Conservation (phyloP, 805 yeast species). For the Ascoidea rubescens region DNA sequence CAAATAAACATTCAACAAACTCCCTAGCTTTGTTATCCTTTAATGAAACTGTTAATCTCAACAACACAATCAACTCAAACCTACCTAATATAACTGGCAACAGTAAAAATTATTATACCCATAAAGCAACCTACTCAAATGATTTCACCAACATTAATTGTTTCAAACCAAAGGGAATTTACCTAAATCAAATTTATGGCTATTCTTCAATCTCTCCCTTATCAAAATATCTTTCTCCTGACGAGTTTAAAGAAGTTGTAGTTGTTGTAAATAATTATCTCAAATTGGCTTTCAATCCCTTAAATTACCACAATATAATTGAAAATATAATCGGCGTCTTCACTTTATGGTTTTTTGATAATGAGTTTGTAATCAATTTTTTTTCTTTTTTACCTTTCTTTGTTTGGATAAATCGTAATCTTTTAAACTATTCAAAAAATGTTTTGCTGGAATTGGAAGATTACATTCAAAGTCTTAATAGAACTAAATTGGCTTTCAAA, state of each 20-base stretch:
- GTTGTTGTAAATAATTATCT: conserved; percentile 28
- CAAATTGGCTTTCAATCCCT: conserved; percentile 25
- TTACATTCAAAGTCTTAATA: conserved; percentile 23
- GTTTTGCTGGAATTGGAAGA: conserved; percentile 27
- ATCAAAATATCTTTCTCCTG: conserved; percentile 19
- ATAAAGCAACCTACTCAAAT: background rate
- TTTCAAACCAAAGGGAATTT: conserved; percentile 25
- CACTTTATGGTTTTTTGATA: conserved; percentile 26
- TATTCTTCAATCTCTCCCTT: conserved; percentile 39
- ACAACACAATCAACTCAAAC: too few species aligned
- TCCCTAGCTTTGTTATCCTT: too few species aligned
- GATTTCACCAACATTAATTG: background rate
- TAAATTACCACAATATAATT: conserved; percentile 23
- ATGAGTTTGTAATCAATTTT: conserved; percentile 12
- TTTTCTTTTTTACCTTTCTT: background rate
- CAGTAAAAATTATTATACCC: background rate
- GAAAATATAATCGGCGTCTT: conserved; percentile 23
- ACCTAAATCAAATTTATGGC: conserved; percentile 34
- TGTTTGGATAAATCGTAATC: background rate
- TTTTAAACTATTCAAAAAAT: conserved; percentile 13
- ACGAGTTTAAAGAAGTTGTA: conserved; percentile 30
- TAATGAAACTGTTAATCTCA: too few species aligned
- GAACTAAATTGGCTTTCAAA: conserved; percentile 10
- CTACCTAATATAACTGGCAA: background rate
- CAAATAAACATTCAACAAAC: too few species aligned